Conservation (phyloP, 345 rosid genomes). For the Erucastrum elatum region DNA sequence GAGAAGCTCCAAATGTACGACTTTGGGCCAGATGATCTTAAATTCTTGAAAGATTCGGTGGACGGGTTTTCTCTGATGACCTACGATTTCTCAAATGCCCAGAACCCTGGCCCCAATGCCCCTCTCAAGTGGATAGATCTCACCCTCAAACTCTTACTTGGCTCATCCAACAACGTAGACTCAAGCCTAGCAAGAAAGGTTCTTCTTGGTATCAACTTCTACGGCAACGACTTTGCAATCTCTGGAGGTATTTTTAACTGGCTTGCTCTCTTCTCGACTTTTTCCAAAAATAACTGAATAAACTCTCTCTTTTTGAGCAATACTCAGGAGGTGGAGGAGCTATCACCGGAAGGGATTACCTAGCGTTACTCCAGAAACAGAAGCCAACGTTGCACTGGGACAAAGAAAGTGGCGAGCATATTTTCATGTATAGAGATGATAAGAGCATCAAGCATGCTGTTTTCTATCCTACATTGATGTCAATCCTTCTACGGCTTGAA, state of each 20-base stretch:
- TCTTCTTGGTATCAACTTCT: slow-evolving; percentile 87
- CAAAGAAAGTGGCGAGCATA: slow-evolving; percentile 72
- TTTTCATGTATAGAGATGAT: slow-evolving; percentile 62
- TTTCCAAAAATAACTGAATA: background rate
- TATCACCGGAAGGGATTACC: slow-evolving; percentile 70
- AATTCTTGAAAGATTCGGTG: slow-evolving; percentile 61
- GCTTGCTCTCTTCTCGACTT: slow-evolving; percentile 16
- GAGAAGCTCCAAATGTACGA: slow-evolving; percentile 70
- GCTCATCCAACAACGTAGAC: slow-evolving; percentile 38
- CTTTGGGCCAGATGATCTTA: slow-evolving; percentile 78
- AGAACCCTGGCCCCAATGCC: slow-evolving; percentile 93
- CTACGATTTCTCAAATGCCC: slow-evolving; percentile 80
- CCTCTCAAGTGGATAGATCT: slow-evolving; percentile 80
- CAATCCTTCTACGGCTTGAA: slow-evolving; percentile 68
- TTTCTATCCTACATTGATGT: slow-evolving; percentile 80
- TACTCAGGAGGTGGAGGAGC: slow-evolving; percentile 73
- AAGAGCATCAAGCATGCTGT: slow-evolving; percentile 63
- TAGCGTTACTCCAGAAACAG: slow-evolving; percentile 67
- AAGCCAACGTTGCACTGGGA: slow-evolving; percentile 78
- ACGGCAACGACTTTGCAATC: slow-evolving; percentile 78
- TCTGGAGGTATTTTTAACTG: slow-evolving; percentile 55
- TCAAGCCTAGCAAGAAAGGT: slow-evolving; percentile 54
- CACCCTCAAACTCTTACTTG: slow-evolving; percentile 62
- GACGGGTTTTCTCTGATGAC: slow-evolving; percentile 95
- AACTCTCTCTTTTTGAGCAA: slow-evolving; percentile 33